A percentile compares a stretch with the other conserved stretches of the same genome.
These are phyloP conservation scores for Lasiosphaeria miniovina DNA, from an alignment of 495 filamentous ascomycete genomes.

Conservation along the genomic window DNA sequence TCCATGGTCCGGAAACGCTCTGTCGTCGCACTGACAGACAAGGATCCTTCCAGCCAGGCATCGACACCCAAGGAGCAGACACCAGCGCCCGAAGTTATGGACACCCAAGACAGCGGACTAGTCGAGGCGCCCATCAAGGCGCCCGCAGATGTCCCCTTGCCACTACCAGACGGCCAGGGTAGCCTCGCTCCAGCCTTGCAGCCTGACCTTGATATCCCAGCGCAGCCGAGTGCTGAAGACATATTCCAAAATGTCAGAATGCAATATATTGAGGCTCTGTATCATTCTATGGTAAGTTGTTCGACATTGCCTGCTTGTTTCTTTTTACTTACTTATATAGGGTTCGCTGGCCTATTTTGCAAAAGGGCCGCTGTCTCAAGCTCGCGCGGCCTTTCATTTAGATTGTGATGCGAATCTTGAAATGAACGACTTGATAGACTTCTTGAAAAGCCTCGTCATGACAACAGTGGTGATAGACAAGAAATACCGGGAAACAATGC, in stretches of 20 bases:
- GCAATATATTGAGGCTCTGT: constrained; percentile 87
- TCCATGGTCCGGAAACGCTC: constrained; percentile 28
- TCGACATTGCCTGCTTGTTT: neutral
- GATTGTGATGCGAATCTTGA: constrained; percentile 52
- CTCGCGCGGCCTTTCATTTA: constrained; percentile 69
- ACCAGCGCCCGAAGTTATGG: neutral
- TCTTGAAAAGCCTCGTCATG: constrained; percentile 68
- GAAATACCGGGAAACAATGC: constrained; percentile 79
- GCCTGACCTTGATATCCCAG: constrained; percentile 20
- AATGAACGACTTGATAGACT: constrained; percentile 59
- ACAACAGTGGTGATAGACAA: constrained; percentile 75
- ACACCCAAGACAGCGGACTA: neutral
- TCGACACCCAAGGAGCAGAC: constrained; percentile 5
- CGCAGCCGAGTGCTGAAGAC: constrained; percentile 57
- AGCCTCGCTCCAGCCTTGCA: constrained; percentile 3
- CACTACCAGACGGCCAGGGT: constrained; percentile 7
- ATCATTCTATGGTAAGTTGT: constrained; percentile 70
- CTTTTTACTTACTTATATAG: constrained; percentile 41
- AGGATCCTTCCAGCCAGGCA: constrained; percentile 20
- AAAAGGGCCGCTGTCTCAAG: constrained; percentile 90
- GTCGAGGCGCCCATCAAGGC: neutral
- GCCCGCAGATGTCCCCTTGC: constrained; percentile 8
- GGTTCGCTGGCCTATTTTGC: constrained; percentile 94
- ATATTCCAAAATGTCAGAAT: constrained; percentile 65
- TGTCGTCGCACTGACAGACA: constrained; percentile 23